phyloP scores from a whole-genome alignment of 257 asterid species.

The Solanum paucissectum region DNA sequence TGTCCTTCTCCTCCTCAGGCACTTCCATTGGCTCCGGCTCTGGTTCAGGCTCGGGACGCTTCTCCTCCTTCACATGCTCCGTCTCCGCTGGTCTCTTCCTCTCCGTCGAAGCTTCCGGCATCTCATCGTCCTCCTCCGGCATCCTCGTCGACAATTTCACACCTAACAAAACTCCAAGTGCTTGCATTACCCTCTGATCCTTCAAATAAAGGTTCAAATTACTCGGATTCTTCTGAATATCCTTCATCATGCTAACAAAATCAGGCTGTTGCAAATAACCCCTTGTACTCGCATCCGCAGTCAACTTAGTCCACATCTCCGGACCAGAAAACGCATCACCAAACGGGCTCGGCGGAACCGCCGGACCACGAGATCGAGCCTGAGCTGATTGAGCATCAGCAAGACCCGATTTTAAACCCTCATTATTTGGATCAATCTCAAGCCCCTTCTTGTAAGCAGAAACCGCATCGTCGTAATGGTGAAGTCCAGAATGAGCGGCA shows the following conservation, averaged over 20 bases:
- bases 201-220: constrained; percentile 56
- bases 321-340: constrained; percentile 53
- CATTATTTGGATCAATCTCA: constrained; percentile 74
- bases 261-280: constrained; percentile 63
- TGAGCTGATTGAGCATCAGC: constrained; percentile 60
- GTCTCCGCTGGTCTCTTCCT: constrained; percentile 35
- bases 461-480: constrained; percentile 42
- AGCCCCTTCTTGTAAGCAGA: constrained; percentile 69
- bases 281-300: constrained; percentile 58
- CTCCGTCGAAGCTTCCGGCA: constrained; percentile 35
- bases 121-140: constrained; percentile 35
- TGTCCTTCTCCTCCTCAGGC: constrained; percentile 42
- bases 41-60: constrained; percentile 27
- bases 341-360: constrained; percentile 31
- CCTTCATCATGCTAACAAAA: constrained; percentile 77
- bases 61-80: constrained; percentile 38
- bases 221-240: constrained; percentile 66
- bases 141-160: constrained; percentile 46
- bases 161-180: constrained; percentile 69
- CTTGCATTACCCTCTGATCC: constrained; percentile 87
- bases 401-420: constrained; percentile 71
- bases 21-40: constrained; percentile 48
- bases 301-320: constrained; percentile 50
- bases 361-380: constrained; percentile 19
- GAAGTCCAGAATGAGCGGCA: constrained; percentile 71